A percentile compares a stretch with the other conserved stretches of the same genome.
phyloP scores from a whole-genome alignment of 495 filamentous ascomycete species.

The Penicillium odoratum region DNA sequence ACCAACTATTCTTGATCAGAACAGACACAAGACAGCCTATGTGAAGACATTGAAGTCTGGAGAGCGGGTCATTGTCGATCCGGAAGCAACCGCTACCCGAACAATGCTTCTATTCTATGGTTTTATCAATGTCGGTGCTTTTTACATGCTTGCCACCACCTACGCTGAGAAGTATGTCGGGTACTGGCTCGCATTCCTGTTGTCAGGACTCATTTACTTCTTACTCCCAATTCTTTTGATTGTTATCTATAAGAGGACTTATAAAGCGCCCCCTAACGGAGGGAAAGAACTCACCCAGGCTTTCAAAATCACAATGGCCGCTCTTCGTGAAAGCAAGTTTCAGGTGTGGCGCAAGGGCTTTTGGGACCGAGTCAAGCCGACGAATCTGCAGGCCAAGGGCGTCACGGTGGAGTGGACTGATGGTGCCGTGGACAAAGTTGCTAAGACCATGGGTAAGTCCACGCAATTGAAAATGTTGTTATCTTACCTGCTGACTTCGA shows the following conservation, averaged over 20 bases:
- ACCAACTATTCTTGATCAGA: conserved; percentile 39
- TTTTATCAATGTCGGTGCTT: conserved; percentile 40
- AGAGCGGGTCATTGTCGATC: conserved; percentile 43
- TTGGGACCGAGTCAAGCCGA: conserved; percentile 66
- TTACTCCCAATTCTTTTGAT: conserved; percentile 52
- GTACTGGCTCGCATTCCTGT: conserved; percentile 37
- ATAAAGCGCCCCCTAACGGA: conserved; percentile 51
- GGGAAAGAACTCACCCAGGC: conserved; percentile 53
- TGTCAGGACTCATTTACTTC: conserved; percentile 51
- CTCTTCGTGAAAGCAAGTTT: conserved; percentile 56
- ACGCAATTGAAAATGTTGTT: neutral
- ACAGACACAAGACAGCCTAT: conserved; percentile 28
- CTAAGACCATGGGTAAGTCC: conserved; percentile 37
- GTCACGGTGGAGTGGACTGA: conserved; percentile 48
- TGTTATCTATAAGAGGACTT: conserved; percentile 46
- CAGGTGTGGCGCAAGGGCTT: conserved; percentile 57
- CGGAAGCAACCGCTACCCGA: conserved; percentile 32
- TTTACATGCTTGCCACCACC: conserved; percentile 37
- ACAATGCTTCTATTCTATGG: conserved; percentile 42
- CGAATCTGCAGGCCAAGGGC: conserved; percentile 50
- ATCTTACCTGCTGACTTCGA: neutral
- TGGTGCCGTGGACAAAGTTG: conserved; percentile 49
- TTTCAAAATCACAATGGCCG: conserved; percentile 52
- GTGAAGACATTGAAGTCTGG: conserved; percentile 36
- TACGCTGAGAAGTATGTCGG: conserved; percentile 44